phyloP scores from a whole-genome alignment of 2,329 filamentous ascomycete genomes.

The Diaporthe sp. region DNA sequence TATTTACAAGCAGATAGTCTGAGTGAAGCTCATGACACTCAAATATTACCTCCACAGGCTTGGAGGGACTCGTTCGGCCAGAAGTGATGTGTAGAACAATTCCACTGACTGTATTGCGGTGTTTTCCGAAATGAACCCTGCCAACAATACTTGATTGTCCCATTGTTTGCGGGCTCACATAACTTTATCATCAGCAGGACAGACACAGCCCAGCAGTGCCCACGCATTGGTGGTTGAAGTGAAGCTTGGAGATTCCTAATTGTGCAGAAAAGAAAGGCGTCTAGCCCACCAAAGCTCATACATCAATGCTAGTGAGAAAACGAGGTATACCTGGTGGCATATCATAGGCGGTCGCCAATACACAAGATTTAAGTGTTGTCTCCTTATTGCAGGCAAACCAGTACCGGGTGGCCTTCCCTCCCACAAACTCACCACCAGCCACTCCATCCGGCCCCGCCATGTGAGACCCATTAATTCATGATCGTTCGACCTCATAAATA shows the following conservation, averaged over 20 bases:
- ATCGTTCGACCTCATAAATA: slow-evolving; percentile 34
- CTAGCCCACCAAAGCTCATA: not conserved
- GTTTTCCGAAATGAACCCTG: not conserved
- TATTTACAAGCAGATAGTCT: not conserved
- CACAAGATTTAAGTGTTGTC: not conserved
- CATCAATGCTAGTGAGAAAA: not conserved
- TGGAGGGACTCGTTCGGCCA: too few species aligned
- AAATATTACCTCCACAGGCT: not conserved
- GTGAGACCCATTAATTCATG: slow-evolving; percentile 28
- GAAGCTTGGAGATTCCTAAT: not conserved
- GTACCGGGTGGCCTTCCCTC: not conserved
- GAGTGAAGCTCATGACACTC: not conserved
- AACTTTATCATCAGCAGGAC: not conserved
- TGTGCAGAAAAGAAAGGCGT: not conserved
- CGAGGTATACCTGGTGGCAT: not conserved
- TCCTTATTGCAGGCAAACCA: not conserved
- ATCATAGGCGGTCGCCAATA: not conserved
- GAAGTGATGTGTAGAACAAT: not conserved
- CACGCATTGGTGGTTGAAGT: not conserved
- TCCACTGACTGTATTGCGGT: not conserved
- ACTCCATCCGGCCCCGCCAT: not conserved
- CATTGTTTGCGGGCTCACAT: not conserved
- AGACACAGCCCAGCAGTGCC: not conserved
- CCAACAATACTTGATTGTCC: not conserved
- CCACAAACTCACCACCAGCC: not conserved